Base-by-base conservation (phyloP, 2,329 filamentous ascomycete genomes). In the Paraconiothyrium brasiliense region DNA sequence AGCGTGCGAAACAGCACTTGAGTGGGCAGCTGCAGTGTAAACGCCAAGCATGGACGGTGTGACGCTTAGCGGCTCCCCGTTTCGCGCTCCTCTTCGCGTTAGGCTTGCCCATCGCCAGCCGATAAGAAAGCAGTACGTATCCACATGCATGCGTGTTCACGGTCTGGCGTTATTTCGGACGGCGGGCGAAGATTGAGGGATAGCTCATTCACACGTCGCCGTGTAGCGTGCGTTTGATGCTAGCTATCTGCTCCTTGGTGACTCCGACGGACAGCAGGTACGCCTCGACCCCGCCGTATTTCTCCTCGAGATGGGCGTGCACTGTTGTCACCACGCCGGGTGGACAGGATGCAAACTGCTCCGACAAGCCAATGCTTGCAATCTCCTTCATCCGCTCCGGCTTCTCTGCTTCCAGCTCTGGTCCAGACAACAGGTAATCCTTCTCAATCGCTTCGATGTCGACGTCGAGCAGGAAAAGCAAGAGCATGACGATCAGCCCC, bases 401-500 rank as follows among this genome's bases (percentile, higher is more conserved):
- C 66, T 85, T 84, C 72, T 93, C 90, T 0, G 84, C 76, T 35
- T 82, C 80, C 13, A 95, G 82, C 43, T 87, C 86, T 1, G 83
- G 80, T 58, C 86, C 83, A 2, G 90, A 92, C 27, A 90, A 83
- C 61, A 85, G 77, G 76, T 97, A 97, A 78, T 97, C 93, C 64
- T 89, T 73, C 58, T 87, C 82, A 46, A 96, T 88, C 2, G 87
- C 90, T 0, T 83, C 74, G 1, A 82, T 60, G 0, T 88, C 86
- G 1, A 91, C 74, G 32, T 73, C 79, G 3, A 91, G 82, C 11
- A 91, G 80, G 70, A 94, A 83, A 22, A 96, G 80, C 0, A 90
- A 78, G 4, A 97, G 81, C 44, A 90, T 81, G 5, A 92, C 82
- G 11, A 92, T 82, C 13, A 97, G 81, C 0, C 93, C 93, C 1